These are phyloP conservation scores for Fusarium drepaniforme DNA, from an alignment of 2,329 filamentous ascomycete species.

Conservation along the genomic window DNA sequence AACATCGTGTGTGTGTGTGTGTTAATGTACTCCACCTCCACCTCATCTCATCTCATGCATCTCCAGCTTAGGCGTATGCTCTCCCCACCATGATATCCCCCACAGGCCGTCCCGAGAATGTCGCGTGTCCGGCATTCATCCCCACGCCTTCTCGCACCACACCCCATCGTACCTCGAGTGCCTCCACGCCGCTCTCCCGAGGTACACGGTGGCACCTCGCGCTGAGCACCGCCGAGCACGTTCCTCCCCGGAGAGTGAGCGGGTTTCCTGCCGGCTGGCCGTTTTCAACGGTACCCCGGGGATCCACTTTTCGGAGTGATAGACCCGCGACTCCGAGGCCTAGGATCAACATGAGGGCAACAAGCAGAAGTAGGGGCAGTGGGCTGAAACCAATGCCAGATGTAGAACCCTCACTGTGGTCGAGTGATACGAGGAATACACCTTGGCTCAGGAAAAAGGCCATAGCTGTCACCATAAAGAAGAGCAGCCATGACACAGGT, in stretches of 20 bases:
- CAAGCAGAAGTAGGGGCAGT: conserved; percentile 55
- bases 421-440: conserved; percentile 52
- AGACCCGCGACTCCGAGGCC: conserved; percentile 51
- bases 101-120: conserved; percentile 55
- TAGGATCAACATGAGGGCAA: conserved; percentile 55
- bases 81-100: conserved; percentile 44
- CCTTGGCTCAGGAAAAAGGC: conserved; percentile 61
- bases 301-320: conserved; percentile 55
- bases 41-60: conserved; percentile 22
- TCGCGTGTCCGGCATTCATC: conserved; percentile 56
- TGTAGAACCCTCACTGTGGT: conserved; percentile 39
- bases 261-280: conserved; percentile 60
- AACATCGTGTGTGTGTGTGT: not conserved
- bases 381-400: conserved; percentile 57
- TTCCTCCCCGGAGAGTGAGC: conserved; percentile 59
- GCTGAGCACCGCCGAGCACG: conserved; percentile 65
- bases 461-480: conserved; percentile 57
- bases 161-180: conserved; percentile 58
- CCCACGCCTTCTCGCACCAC: conserved; percentile 56
- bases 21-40: not conserved
- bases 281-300: conserved; percentile 49
- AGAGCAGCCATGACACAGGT: conserved; percentile 58
- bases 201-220: conserved; percentile 59
- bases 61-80: conserved; percentile 37
- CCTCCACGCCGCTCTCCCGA: conserved; percentile 50